Evolutionary conservation across 106 monocot genomes (phyloP), one percentile per base, ranked within the genome.

Genomic region (Iris macrosiphon): DNA sequence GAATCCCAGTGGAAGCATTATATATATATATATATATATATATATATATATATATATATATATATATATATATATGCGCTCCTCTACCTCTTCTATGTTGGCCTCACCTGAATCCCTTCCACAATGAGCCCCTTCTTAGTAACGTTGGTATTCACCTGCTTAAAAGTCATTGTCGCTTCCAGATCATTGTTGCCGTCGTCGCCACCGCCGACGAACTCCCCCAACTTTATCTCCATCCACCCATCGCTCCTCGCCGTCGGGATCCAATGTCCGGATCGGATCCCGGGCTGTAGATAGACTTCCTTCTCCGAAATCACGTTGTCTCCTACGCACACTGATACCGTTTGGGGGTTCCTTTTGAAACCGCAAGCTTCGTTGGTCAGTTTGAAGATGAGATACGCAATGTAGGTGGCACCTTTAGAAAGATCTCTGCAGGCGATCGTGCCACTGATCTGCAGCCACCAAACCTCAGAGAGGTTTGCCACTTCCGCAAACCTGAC

Each of bases 401-500:
- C 70, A 12, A 31, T 55, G 13, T 80, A 74, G 3, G 28, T 55
- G 14, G 69, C 70, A 7, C 57, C 35, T 1, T 25, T 25, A 0
- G 74, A 70, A 10, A 80, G 70, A 17, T 38, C 6, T 26, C 20
- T 13, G 5, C 51, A 18, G 9, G 51, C 39, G 2, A 74, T 57
- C 50, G 1, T 52, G 15, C 79, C 79, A 9, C 23, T 3, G 7
- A 80, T 74, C 48, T 74, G 74, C 29, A 80, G 33, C 79, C 79
- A 80, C 23, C 74, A 80, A 2, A 74, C 79, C 6, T 7, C 0
- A 17, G 45, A 2, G 0, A 80, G 79, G 20, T 30, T 61, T 8
- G 74, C 70, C 6, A 66, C 74, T 42, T 74, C 70, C 15, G 40
- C n/a, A 58, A 80, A 80, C 49, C 79, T 79, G 30, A 30, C n/a